Evolutionary conservation across 768 basidiomycete genomes (phyloP).

Genomic region (Calocybe gangraenosa): DNA sequence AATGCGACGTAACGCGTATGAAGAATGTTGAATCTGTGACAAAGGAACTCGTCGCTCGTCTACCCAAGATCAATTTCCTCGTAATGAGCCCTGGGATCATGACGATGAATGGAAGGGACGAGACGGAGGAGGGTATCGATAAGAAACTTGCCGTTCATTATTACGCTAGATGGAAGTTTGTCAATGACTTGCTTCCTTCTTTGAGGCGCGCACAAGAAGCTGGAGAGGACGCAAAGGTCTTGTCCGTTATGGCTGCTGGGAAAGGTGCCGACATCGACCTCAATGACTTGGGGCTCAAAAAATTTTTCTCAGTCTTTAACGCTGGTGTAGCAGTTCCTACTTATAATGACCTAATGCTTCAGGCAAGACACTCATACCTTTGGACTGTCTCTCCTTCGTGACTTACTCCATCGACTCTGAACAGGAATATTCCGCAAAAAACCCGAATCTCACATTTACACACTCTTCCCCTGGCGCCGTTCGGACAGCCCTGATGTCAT

Average conservation of each 20-base stretch:
- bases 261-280: conserved; percentile 34
- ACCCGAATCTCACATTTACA: conserved; percentile 34
- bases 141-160: conserved; percentile 38
- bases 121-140: conserved; percentile 31
- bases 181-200: conserved; percentile 38
- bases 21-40: conserved; percentile 34
- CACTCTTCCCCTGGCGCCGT: conserved; percentile 37
- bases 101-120: conserved; percentile 30
- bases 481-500: conserved; percentile 24
- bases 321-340: conserved; percentile 27
- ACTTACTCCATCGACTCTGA: background rate
- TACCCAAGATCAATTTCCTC: conserved; percentile 49
- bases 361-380: conserved; percentile 25
- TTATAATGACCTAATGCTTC: conserved; percentile 40
- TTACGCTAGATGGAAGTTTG: conserved; percentile 50
- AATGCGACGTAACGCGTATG: conserved; percentile 43
- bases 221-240: conserved; percentile 49
- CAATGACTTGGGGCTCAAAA: conserved; percentile 43
- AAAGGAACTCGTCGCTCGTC: conserved; percentile 25
- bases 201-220: conserved; percentile 37
- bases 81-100: conserved; percentile 41
- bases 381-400: background rate
- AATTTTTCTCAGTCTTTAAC: conserved; percentile 27
- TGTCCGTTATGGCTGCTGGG: conserved; percentile 38
- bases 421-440: conserved; percentile 30